Conservation (phyloP, 257 asterid species). For the Salvia splendens region DNA sequence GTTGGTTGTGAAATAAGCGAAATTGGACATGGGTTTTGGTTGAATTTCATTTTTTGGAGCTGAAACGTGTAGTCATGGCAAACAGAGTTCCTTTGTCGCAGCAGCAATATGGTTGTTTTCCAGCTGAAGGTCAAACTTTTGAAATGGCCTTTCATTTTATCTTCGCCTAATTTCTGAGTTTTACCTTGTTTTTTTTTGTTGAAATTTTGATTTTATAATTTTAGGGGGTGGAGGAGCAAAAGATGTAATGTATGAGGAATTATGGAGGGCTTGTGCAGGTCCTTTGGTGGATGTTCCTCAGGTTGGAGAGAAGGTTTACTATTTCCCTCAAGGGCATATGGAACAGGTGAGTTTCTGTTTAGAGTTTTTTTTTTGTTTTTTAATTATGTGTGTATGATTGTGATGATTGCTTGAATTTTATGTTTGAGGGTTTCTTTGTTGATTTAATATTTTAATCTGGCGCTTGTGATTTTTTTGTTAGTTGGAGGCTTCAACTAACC, state of each 20-base stretch:
- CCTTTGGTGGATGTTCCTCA: constrained; percentile 87
- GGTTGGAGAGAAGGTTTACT: constrained; percentile 65
- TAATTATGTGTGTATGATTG: constrained; percentile 5
- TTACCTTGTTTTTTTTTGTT: constrained; percentile 1
- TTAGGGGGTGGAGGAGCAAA: constrained; percentile 53
- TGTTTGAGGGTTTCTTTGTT: constrained; percentile 2
- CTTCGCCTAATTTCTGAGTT: neutral
- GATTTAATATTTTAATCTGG: constrained; percentile 16
- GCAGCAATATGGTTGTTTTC: constrained; percentile 35
- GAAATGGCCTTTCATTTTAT: neutral
- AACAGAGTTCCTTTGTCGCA: constrained; percentile 42
- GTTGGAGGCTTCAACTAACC: constrained; percentile 96
- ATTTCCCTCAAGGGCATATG: constrained; percentile 98
- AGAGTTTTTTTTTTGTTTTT: neutral
- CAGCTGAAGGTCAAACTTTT: constrained; percentile 39
- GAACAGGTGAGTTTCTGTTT: constrained; percentile 68
- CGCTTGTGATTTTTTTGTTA: constrained; percentile 46
- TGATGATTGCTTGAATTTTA: constrained; percentile 32
- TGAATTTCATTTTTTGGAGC: neutral
- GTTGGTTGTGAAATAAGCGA: neutral
- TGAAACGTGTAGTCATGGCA: constrained; percentile 37
- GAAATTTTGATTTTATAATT: neutral
- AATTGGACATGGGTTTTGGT: neutral
- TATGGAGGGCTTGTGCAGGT: constrained; percentile 97
- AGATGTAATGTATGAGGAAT: constrained; percentile 59